Evolutionary conservation across 2,329 filamentous ascomycete species (phyloP), one percentile per base, ranked within the genome.

Genomic region (Alternaria infectoria): DNA sequence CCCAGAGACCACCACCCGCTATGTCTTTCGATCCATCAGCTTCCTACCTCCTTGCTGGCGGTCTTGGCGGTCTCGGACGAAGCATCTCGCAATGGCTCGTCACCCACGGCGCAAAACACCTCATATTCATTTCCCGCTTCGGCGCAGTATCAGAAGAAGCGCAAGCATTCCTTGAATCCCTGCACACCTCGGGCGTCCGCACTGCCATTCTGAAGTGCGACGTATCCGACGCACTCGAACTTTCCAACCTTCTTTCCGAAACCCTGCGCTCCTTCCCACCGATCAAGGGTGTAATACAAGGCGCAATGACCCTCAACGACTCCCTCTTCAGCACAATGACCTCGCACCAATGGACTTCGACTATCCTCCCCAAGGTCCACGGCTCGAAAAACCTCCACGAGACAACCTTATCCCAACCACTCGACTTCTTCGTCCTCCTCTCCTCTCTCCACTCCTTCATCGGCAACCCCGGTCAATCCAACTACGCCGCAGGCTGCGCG

Each of bases 371-470:
- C 12, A 82, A 83, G 60, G 65, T 82, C 13, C 59, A 67, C 11
- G 80, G 80, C 1, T 74, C 76, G 0, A 70, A 73, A 54, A 75
- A 77, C 21, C 62, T 81, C 0, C 70, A 74, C 36, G 58, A 68
- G 15, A 25, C 28, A 1, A 55, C 51, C 0, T 6, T 45, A 1
- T 25, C 52, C 28, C 63, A 66, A n/a, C 51, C 64, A 1, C 46
- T 69, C 2, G 68, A 72, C 15, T 75, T 77, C 65, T 74, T 76
- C 50, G 45, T 75, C 15, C 23, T 73, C 0, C 52, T 73, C 0
- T 72, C 69, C 0, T 76, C 73, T 0, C 51, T 68, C 0, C 46
- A 64, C 10, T 68, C 66, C 8, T 60, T 76, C 19, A 45, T 69
- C n/a, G 76, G 75, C 0, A 64, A 65, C 19, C 51, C 45, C 1